Conservation (phyloP, 164 flowering plant species). For the Stephania yunnanensis region DNA sequence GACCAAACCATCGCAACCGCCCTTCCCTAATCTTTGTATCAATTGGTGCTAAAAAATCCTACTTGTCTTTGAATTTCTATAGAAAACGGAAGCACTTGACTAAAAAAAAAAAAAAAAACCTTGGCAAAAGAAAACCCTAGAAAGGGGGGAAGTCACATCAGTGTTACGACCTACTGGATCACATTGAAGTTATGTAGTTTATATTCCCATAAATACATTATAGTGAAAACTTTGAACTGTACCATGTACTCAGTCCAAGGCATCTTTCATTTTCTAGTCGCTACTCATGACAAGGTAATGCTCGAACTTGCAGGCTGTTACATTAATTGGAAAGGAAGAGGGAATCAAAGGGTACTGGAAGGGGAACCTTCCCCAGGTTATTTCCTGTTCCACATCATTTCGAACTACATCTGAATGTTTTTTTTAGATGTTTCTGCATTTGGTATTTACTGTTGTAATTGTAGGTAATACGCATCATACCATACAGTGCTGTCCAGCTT, state of each 20-base stretch:
- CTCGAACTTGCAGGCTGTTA: constrained; percentile 50
- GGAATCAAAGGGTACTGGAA: constrained; percentile 97
- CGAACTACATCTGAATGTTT: not conserved
- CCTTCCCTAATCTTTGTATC: no score
- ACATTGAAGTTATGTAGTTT: no score
- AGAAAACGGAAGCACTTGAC: not conserved
- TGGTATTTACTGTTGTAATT: not conserved
- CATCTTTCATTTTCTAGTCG: constrained; percentile 4
- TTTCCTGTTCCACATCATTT: constrained; percentile 8
- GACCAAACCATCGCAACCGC: no score
- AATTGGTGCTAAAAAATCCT: no score
- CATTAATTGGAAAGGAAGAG: constrained; percentile 73
- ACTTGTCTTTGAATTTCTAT: no score
- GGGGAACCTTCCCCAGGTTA: constrained; percentile 97
- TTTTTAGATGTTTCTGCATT: not conserved
- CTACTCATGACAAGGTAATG: not conserved
- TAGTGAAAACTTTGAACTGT: not conserved
- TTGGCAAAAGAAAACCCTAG: not conserved
- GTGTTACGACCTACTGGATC: not conserved
- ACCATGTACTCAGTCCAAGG: not conserved
- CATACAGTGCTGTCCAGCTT: constrained; percentile 90
- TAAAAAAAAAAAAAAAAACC: not conserved
- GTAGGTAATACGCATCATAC: constrained; percentile 83
- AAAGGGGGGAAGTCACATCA: not conserved
- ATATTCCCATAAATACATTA: not conserved